These are phyloP conservation scores for Fusarium sublunatum DNA, from an alignment of 2,329 filamentous ascomycete genomes.

Conservation along the genomic window DNA sequence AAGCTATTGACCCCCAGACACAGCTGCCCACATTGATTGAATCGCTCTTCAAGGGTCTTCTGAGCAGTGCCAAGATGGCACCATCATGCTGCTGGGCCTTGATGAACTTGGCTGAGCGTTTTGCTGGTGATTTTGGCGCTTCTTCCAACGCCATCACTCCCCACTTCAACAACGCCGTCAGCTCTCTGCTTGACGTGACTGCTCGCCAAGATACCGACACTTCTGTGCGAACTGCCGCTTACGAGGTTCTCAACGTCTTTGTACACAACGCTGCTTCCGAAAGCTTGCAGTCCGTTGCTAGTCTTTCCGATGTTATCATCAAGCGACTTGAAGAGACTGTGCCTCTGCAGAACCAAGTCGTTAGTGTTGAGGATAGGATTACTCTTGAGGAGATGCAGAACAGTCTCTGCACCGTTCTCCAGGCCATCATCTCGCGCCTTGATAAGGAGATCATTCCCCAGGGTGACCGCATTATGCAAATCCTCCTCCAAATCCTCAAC, in stretches of 20 bases:
- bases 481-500: constrained; percentile 82
- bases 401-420: constrained; percentile 88
- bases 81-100: constrained; percentile 98
- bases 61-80: constrained; percentile 95
- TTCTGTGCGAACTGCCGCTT: constrained; percentile 91
- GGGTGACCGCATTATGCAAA: constrained; percentile 93
- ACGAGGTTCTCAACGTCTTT: constrained; percentile 96
- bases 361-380: constrained; percentile 96
- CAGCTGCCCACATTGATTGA: constrained; percentile 88
- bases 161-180: constrained; percentile 93
- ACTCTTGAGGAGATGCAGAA: constrained; percentile 98
- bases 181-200: constrained; percentile 85
- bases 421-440: constrained; percentile 90
- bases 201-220: constrained; percentile 85
- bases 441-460: constrained; percentile 92
- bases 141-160: constrained; percentile 83
- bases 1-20: constrained; percentile 85
- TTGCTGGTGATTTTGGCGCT: constrained; percentile 85
- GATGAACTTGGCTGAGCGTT: constrained; percentile 97
- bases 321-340: constrained; percentile 92
- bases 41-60: constrained; percentile 88
- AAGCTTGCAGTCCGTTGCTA: constrained; percentile 81
- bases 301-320: constrained; percentile 87
- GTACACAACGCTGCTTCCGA: constrained; percentile 91
- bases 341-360: constrained; percentile 89